A percentile compares a stretch with the other conserved stretches of the same genome.
phyloP scores from a whole-genome alignment of 78 protist species.

The Monocercomonoides exilis region DNA sequence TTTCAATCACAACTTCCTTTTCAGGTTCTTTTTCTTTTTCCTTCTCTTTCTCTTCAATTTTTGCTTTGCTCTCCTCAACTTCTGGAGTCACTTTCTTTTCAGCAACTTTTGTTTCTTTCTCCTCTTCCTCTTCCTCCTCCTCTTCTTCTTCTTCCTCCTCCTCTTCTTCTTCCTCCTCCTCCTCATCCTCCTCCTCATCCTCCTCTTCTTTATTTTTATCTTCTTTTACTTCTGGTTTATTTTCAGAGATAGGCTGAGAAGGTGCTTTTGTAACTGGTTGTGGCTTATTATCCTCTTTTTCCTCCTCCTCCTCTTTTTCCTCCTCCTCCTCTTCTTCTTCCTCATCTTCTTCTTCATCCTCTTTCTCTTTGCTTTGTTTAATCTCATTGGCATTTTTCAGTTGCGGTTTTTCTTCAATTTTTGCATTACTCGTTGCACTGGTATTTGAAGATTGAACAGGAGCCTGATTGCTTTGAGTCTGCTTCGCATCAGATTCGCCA shows the following conservation, averaged over 20 bases:
- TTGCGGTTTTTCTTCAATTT: not conserved
- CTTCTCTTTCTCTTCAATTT: not conserved
- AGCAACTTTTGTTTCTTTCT: no score
- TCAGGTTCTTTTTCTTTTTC: no score
- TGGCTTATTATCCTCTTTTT: no score
- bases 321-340: no score
- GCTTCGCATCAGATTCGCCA: not conserved
- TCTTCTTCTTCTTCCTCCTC: not conserved
- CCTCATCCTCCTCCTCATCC: no score
- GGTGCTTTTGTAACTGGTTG: no score
- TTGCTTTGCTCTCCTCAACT: not conserved
- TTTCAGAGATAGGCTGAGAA: no score
- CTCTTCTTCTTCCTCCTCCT: not conserved
- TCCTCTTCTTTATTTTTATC: no score
- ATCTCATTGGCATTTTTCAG: not conserved
- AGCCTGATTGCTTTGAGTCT: not conserved
- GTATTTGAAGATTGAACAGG: not conserved
- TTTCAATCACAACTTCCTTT: no score
- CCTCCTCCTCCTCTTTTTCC: slow-evolving; percentile 6
- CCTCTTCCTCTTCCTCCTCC: slow-evolving; percentile 4
- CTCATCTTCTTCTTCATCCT: no score
- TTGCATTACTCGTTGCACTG: not conserved
- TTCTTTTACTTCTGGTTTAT: no score
- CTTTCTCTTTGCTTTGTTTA: no score
- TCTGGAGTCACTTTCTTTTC: not conserved